phyloP scores from a whole-genome alignment of 2,329 filamentous ascomycete genomes.

The Didymella keratinophila region DNA sequence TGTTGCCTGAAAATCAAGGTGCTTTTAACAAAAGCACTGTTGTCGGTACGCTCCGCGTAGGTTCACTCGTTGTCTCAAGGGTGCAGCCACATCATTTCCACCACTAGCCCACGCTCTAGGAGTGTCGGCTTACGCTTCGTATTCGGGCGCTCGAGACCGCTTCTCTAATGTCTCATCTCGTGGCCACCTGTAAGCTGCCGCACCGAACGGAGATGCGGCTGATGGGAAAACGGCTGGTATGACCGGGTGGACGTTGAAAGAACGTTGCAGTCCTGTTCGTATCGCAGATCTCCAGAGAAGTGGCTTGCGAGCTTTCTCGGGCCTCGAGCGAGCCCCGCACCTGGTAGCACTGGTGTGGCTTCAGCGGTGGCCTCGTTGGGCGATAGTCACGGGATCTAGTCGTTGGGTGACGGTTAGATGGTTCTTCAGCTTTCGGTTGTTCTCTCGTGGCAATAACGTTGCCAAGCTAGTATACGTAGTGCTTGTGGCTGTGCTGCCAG shows the following conservation, averaged over 20 bases:
- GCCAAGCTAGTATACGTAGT: neutral
- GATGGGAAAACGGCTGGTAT: neutral
- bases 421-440: neutral
- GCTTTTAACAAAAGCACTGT: neutral
- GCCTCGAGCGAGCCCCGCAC: conserved; percentile 5
- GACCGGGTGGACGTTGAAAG: neutral
- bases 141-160: conserved; percentile 10
- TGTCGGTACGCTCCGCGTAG: conserved; percentile 10
- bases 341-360: conserved; percentile 1
- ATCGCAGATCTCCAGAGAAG: conserved; percentile 8
- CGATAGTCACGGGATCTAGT: conserved; percentile 1
- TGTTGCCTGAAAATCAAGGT: neutral
- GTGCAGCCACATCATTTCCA: conserved; percentile 13
- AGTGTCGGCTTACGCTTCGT: neutral
- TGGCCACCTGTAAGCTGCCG: conserved; percentile 2
- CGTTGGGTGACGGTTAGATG: neutral
- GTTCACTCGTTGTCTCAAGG: conserved; percentile 2
- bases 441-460: neutral
- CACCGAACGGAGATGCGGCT: conserved; percentile 10
- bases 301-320: conserved; percentile 9
- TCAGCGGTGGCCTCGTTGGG: conserved; percentile 4
- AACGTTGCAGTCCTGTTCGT: neutral
- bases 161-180: conserved; percentile 4
- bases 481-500: conserved; percentile 10
- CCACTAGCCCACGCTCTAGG: neutral